Base-by-base conservation (phyloP, 306 rosid species). In the Bauhinia variegata region DNA sequence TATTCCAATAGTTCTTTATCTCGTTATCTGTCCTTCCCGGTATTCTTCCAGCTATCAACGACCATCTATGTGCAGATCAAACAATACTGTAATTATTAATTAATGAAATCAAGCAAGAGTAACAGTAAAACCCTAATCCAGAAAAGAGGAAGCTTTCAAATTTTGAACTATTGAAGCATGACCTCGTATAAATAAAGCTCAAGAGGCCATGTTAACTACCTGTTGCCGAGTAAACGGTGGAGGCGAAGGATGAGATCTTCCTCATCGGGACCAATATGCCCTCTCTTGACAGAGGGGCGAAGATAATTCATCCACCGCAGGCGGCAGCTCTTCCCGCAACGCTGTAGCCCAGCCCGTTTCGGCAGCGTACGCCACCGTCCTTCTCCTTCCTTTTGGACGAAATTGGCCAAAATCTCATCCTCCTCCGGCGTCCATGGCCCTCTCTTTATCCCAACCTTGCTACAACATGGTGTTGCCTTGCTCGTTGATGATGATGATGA, bases 221-320 rank as follows among this genome's bases (percentile, higher is more conserved):
- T 63, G 54, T 85, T 85, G 23, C 89, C 89, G 9, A 85, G 84
- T 30, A 85, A 84, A 31, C 89, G 89, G 47, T 85, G 89, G 30
- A 85, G 89, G 50, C 89, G 89, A 43, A 81, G 87, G 61, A 85
- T 85, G 76, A 85, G 87, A 65, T 85, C 89, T 77, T 85, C 89
- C 63, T 85, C 89, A 17, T 81, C 89, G 13, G 77, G 69, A 23
- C 76, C 82, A 71, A 85, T 85, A 67, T 67, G 84, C 38, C 89
- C 89, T 16, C 87, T 75, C 69, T 85, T 85, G 38, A 85, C 83
- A 1, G 82, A 81, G 8, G 89, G 89, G 2, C 89, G 89, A 53
- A 85, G 86, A 56, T 85, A 85, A 75, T 85, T 85, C 89, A 85
- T 85, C 89, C 89, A 85, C 0, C 89, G 86, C 34, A 85, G 89